Percentiles rank a stretch among this genome's conserved stretches.
Conservation (phyloP, 2,329 filamentous ascomycete genomes). For the Aspergillus candidus region DNA sequence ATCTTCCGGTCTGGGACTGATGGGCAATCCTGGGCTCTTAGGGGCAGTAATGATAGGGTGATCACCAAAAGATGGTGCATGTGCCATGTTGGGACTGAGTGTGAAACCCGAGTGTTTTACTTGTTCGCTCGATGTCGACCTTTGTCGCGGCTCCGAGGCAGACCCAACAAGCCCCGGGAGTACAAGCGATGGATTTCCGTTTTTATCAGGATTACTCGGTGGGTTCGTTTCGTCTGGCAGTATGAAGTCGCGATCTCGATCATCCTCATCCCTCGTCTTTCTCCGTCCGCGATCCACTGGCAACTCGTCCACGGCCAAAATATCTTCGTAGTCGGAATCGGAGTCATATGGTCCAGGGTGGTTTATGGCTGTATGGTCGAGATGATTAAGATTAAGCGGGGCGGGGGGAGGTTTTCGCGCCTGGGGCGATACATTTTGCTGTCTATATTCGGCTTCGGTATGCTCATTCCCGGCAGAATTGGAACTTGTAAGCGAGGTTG, state of each 20-base stretch:
- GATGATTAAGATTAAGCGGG: conserved; percentile 64
- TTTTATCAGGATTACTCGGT: no score
- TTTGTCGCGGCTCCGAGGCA: conserved; percentile 49
- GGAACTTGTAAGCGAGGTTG: conserved; percentile 17
- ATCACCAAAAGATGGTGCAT: conserved; percentile 26
- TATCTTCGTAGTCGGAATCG: conserved; percentile 78
- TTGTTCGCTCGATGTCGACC: conserved; percentile 26
- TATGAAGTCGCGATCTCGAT: conserved; percentile 67
- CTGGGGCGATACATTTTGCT: conserved; percentile 46
- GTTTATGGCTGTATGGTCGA: conserved; percentile 38
- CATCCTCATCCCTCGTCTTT: conserved; percentile 83
- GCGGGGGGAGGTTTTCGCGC: conserved; percentile 78
- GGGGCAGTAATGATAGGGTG: conserved; percentile 42
- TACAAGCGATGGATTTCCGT: no score
- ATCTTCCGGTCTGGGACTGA: conserved; percentile 57
- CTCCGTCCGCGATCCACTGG: conserved; percentile 63
- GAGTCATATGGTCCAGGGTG: conserved; percentile 53
- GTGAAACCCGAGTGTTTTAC: conserved; percentile 28
- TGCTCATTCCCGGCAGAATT: conserved; percentile 14
- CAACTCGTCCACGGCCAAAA: conserved; percentile 63
- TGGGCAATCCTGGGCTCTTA: conserved; percentile 58
- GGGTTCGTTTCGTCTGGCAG: conserved; percentile 59
- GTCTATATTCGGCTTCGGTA: conserved; percentile 13
- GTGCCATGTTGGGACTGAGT: conserved; percentile 22
- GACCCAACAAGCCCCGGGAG: no score